A percentile compares a stretch with the other conserved stretches of the same genome.
phyloP scores from a whole-genome alignment of 2,329 filamentous ascomycete species.

The Boeremia exigua region DNA sequence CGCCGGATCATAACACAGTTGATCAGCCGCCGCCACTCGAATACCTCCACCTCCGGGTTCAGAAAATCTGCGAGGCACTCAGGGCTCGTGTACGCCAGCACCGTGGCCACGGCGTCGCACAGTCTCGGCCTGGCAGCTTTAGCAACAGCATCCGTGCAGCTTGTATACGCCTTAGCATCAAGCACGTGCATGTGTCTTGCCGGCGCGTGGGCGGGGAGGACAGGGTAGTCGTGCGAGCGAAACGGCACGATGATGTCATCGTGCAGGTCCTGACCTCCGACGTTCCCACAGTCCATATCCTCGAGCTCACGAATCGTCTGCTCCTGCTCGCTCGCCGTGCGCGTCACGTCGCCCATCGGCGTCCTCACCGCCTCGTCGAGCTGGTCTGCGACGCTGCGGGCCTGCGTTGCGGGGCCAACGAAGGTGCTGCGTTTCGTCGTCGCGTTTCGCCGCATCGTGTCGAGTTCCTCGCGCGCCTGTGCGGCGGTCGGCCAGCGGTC shows the following conservation, averaged over 20 bases:
- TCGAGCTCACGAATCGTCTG: conserved; percentile 16
- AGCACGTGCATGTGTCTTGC: conserved; percentile 21
- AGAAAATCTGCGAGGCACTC: conserved; percentile 23
- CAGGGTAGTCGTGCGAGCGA: not conserved
- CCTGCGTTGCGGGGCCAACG: not conserved
- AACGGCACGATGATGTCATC: conserved; percentile 17
- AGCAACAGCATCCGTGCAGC: conserved; percentile 11
- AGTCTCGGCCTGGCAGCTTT: conserved; percentile 18
- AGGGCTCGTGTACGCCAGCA: conserved; percentile 17
- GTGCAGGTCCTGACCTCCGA: conserved; percentile 15
- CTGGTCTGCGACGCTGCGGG: conserved; percentile 1
- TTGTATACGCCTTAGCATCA: conserved; percentile 8
- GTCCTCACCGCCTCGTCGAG: conserved; percentile 2
- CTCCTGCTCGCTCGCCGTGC: not conserved
- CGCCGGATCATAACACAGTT: conserved; percentile 23
- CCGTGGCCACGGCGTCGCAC: conserved; percentile 25
- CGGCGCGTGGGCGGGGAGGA: conserved; percentile 1
- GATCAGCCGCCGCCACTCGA: conserved; percentile 24
- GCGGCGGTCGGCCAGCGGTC: conserved; percentile 13
- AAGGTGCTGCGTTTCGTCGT: conserved; percentile 10
- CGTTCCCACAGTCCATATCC: conserved; percentile 20
- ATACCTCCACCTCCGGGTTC: conserved; percentile 15
- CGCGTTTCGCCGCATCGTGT: conserved; percentile 2
- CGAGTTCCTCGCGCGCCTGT: conserved; percentile 4
- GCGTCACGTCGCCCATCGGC: not conserved